Percentiles rank a stretch among this genome's conserved stretches.
Conservation (phyloP, 1,139 yeast species). For the Saccharomyces hybrid region DNA sequence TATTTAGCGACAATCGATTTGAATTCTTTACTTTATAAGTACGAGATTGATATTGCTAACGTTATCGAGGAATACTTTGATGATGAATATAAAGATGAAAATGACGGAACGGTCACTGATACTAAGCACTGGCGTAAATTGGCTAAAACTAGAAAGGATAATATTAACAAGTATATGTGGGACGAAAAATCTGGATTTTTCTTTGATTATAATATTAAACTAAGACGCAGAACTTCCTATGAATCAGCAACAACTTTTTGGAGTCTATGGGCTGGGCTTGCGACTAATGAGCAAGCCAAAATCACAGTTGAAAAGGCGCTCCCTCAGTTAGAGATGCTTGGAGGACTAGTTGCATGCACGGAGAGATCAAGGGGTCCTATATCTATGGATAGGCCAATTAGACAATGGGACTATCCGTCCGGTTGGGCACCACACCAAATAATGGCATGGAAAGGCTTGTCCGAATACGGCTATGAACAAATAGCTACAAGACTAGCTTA, state of each 20-base stretch:
- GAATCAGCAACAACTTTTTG: conserved; percentile 90
- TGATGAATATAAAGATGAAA: conserved; percentile 36
- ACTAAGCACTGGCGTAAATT: conserved; percentile 53
- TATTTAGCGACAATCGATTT: conserved; percentile 86
- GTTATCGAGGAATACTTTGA: conserved; percentile 52
- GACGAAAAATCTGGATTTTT: conserved; percentile 70
- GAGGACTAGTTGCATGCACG: conserved; percentile 88
- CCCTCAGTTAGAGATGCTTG: conserved; percentile 69
- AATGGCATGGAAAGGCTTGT: conserved; percentile 83
- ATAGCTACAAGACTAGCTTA: conserved; percentile 68
- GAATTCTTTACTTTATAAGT: conserved; percentile 79
- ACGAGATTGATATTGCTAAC: conserved; percentile 76
- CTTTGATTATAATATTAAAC: conserved; percentile 74
- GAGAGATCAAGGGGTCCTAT: conserved; percentile 66
- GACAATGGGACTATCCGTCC: conserved; percentile 97
- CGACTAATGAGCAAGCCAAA: conserved; percentile 68
- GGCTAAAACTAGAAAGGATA: conserved; percentile 49
- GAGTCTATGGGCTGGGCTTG: conserved; percentile 83
- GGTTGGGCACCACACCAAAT: conserved; percentile 99
- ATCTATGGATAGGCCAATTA: conserved; percentile 63
- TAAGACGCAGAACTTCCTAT: conserved; percentile 50
- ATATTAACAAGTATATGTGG: conserved; percentile 74
- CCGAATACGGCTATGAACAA: conserved; percentile 61
- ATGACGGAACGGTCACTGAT: conserved; percentile 41
- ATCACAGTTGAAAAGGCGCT: conserved; percentile 51